Percentiles rank a stretch among this genome's conserved stretches.
Conservation (phyloP, 2,329 filamentous ascomycete genomes). For the Cordyceps farinosa region DNA sequence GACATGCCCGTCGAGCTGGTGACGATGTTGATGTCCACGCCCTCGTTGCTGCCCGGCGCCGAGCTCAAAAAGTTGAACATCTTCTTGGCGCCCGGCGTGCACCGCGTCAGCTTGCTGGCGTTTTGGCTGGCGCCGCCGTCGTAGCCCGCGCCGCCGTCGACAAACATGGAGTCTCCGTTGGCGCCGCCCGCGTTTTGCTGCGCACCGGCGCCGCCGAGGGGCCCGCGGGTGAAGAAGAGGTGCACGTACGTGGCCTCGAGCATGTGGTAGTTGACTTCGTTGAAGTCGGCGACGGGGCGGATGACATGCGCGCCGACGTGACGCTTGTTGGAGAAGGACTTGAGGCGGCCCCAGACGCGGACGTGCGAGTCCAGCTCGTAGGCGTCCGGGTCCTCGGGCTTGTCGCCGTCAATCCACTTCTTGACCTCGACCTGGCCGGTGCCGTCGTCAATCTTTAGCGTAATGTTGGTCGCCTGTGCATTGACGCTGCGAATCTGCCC, state of each 20-base stretch:
- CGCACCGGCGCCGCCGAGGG: conserved; percentile 43
- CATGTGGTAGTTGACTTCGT: conserved; percentile 90
- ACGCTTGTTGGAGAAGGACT: conserved; percentile 77
- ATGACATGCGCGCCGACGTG: conserved; percentile 79
- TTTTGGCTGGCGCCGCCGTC: conserved; percentile 30
- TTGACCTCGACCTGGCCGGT: conserved; percentile 90
- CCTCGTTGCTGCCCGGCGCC: conserved; percentile 71
- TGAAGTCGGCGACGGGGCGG: conserved; percentile 75
- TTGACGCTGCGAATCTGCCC: conserved; percentile 87
- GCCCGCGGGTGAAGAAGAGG: conserved; percentile 73
- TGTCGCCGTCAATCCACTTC: conserved; percentile 72
- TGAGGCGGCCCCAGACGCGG: conserved; percentile 80
- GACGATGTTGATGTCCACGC: conserved; percentile 76
- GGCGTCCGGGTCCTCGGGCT: conserved; percentile 46
- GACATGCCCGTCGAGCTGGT: conserved; percentile 62
- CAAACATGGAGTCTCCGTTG: conserved; percentile 33
- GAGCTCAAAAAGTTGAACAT: conserved; percentile 69
- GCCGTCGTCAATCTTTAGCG: conserved; percentile 91
- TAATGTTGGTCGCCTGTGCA: conserved; percentile 85
- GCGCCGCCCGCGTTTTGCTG: conserved; percentile 26
- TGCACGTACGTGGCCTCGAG: conserved; percentile 89
- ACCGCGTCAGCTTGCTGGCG: conserved; percentile 39
- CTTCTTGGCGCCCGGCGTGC: conserved; percentile 58
- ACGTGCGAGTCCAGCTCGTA: conserved; percentile 75
- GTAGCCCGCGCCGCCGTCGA: conserved; percentile 37